These are phyloP conservation scores for Claviceps spartinae DNA, from an alignment of 2,329 filamentous ascomycete genomes.

Conservation along the genomic window DNA sequence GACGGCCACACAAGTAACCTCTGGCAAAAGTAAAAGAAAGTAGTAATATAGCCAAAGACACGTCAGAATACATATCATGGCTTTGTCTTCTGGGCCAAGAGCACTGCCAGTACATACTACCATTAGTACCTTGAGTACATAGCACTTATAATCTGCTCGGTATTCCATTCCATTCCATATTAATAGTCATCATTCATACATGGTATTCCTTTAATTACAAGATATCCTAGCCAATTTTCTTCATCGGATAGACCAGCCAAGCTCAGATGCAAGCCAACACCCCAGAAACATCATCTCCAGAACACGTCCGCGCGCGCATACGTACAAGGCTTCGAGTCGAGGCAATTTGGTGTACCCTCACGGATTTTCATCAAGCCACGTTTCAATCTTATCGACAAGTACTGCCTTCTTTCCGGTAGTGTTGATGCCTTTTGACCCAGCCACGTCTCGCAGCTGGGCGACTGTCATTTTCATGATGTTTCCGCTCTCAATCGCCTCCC, in stretches of 20 bases:
- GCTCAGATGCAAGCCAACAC: not conserved
- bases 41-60: no score
- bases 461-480: conserved; percentile 41
- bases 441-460: conserved; percentile 35
- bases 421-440: conserved; percentile 33
- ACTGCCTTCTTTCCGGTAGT: conserved; percentile 39
- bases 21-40: no score
- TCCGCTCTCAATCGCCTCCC: conserved; percentile 28
- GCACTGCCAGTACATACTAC: no score
- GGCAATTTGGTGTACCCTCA: not conserved
- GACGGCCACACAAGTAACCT: no score
- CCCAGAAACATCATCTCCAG: not conserved
- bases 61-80: no score
- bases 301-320: not conserved
- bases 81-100: no score
- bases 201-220: no score
- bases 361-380: conserved; percentile 38
- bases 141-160: no score
- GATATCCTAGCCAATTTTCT: not conserved
- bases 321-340: not conserved
- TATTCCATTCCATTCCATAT: no score
- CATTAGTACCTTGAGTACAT: no score
- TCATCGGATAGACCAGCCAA: not conserved
- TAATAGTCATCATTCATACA: no score
- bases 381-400: conserved; percentile 40